Evolutionary conservation across 192 early-diverging fungal species (phyloP).

Genomic region (Coemansia sp.): DNA sequence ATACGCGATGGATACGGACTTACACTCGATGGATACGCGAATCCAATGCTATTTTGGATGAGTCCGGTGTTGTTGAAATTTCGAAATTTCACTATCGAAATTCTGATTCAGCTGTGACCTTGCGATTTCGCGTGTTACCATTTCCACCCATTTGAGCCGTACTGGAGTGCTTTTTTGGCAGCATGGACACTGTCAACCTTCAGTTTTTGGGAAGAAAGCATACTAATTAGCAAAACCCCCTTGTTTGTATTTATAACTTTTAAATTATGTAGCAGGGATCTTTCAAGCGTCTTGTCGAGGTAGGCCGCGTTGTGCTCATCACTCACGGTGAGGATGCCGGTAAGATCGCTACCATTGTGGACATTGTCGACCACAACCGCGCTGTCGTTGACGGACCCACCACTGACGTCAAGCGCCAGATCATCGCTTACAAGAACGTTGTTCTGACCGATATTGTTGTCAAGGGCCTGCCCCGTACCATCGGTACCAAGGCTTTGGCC

Average conservation of each 20-base stretch:
- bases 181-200: no score
- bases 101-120: not conserved
- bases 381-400: conserved; percentile 97
- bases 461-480: conserved; percentile 81
- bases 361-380: conserved; percentile 99
- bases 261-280: conserved; percentile 53
- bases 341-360: conserved; percentile 98
- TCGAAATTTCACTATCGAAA: not conserved
- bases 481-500: conserved; percentile 75
- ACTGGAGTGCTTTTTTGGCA: not conserved
- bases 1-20: not conserved
- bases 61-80: not conserved
- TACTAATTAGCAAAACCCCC: conserved; percentile 1
- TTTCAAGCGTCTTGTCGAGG: conserved; percentile 94
- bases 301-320: conserved; percentile 97
- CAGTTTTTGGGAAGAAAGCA: not conserved
- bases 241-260: not conserved
- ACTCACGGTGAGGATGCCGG: conserved; percentile 94
- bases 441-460: conserved; percentile 90
- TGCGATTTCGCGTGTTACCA: not conserved
- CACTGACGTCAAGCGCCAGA: conserved; percentile 89
- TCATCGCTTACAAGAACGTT: conserved; percentile 87
- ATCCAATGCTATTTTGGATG: not conserved
- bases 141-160: not conserved
- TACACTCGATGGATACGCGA: not conserved